Conservation (phyloP, 2,329 filamentous ascomycete species). For the Verticillium tricorpus region DNA sequence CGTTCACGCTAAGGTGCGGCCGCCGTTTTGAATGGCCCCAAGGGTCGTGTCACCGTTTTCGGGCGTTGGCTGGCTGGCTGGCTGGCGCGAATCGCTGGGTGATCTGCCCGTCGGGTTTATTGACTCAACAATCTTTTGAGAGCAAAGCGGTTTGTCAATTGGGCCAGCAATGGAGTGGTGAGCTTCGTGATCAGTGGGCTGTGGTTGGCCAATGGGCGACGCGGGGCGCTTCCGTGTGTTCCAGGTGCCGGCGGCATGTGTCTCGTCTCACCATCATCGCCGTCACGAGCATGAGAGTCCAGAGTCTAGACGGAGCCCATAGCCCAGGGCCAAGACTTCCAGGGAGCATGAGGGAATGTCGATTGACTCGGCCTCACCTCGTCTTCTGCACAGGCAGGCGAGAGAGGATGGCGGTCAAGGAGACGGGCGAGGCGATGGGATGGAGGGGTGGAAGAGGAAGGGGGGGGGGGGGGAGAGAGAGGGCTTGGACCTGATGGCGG, state of each 20-base stretch:
- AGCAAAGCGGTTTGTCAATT: conserved; percentile 8
- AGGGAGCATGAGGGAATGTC: neutral
- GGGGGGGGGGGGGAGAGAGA: neutral
- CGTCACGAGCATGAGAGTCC: neutral
- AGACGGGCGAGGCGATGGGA: neutral
- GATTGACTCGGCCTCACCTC: neutral
- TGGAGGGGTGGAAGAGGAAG: neutral
- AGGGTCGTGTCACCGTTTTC: neutral
- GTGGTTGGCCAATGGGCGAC: conserved; percentile 28
- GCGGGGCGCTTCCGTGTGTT: conserved; percentile 2
- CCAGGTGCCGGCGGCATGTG: neutral
- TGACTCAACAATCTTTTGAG: neutral
- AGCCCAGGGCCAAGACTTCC: neutral
- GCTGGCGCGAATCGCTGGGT: neutral
- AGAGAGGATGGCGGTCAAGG: neutral
- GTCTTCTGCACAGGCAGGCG: neutral
- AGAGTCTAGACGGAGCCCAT: neutral
- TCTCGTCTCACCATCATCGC: neutral
- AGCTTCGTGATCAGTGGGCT: conserved; percentile 19
- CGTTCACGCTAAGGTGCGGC: neutral
- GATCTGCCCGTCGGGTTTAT: neutral
- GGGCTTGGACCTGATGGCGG: neutral
- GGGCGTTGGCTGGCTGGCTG: neutral
- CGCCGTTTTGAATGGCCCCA: neutral
- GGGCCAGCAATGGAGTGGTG: conserved; percentile 4